Evolutionary conservation across 768 basidiomycete species (phyloP), one percentile per base, ranked within the genome.

Genomic region (Lactarius sanguifluus): DNA sequence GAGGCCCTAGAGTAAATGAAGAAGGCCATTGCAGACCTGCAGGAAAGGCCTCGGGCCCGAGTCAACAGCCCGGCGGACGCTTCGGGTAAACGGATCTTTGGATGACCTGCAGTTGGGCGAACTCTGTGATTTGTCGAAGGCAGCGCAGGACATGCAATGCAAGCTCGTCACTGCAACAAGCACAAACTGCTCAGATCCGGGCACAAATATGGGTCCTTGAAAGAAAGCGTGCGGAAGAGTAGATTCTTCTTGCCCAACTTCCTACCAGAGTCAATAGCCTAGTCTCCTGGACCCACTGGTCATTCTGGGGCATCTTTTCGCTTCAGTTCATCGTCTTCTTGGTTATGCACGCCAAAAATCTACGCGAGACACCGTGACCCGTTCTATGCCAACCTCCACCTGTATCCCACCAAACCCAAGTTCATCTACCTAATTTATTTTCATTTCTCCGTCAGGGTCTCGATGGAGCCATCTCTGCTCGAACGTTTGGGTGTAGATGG

Each of bases 331-430:
- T 84, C 0, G 54, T 88, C 32, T 64, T 82, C 41, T 68, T 83
- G 61, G 65, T 81, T 20, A 82, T 89, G 81, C 70, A 69, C 85
- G 70, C 80, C 81, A 66, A 71, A 76, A 57, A 73, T 75, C 38
- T 81, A 79, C 56, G 84, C 88, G 55, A 80, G 75, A 72, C 79
- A 83, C 28, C 77, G 85, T 71, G 90, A 93, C 73, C 87, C 91
- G 64, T 85, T 90, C 76, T 84, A 89, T 73, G 86, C 88, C 16
- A 86, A 91, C 72, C 81, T 91, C 62, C 83, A 89, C 73, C 76
- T 87, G 54, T 74, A 78, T 64, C 67, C 75, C 64, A 79, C 76
- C 64, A 80, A 79, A 69, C 81, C 80, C 40, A 77, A 82, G 75
- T 76, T 77, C 65, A 73, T 74, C 61, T 78, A 73, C 67, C 77